Evolutionary conservation across 257 asterid species (phyloP).

Genomic region (Gentiana straminea): DNA sequence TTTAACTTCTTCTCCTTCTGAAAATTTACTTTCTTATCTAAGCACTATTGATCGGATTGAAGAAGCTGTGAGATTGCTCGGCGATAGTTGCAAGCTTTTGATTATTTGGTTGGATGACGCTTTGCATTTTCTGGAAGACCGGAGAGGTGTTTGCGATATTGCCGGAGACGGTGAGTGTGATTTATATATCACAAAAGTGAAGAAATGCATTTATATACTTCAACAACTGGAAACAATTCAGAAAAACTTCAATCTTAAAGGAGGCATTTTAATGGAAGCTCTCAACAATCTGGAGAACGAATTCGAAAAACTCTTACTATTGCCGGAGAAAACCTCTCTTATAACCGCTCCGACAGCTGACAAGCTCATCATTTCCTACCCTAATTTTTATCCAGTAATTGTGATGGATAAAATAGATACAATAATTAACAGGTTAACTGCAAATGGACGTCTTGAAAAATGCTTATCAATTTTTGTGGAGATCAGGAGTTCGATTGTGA

Average conservation of each 20-base stretch:
- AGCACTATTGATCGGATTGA: conserved; percentile 33
- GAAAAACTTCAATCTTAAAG: conserved; percentile 22
- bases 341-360: conserved; percentile 2
- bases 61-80: conserved; percentile 58
- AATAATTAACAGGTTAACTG: conserved; percentile 37
- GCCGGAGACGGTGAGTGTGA: conserved; percentile 13
- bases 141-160: background rate
- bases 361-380: conserved; percentile 3
- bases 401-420: conserved; percentile 37
- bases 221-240: conserved; percentile 30
- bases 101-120: conserved; percentile 68
- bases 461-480: conserved; percentile 41
- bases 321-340: conserved; percentile 9
- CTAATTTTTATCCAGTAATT: conserved; percentile 15
- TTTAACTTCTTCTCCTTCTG: conserved; percentile 13
- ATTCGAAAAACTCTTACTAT: conserved; percentile 24
- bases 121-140: conserved; percentile 21
- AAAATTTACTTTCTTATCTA: conserved; percentile 24
- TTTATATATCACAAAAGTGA: conserved; percentile 27
- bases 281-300: conserved; percentile 43
- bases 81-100: conserved; percentile 44
- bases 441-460: conserved; percentile 30
- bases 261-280: conserved; percentile 33
- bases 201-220: conserved; percentile 31
- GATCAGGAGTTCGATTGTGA: conserved; percentile 39